Percentiles rank a stretch among this genome's conserved stretches.
These are phyloP conservation scores for Pezicula rhizophila DNA, from an alignment of 2,329 filamentous ascomycete genomes.

Conservation along the genomic window DNA sequence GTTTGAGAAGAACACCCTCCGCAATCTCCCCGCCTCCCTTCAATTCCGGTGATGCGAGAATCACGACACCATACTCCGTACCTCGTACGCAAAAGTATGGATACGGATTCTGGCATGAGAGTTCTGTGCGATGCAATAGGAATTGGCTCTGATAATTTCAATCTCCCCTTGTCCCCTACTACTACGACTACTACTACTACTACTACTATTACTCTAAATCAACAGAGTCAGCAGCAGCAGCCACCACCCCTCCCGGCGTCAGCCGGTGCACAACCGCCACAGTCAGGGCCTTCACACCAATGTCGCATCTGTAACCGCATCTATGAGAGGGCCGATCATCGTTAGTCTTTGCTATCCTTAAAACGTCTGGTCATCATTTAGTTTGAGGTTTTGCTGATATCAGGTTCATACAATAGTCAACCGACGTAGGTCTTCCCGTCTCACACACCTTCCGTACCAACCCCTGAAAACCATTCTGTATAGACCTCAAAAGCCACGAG, in stretches of 20 bases:
- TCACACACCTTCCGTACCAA: background rate
- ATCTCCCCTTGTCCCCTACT: background rate
- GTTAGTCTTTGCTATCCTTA: background rate
- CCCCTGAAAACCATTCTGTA: background rate
- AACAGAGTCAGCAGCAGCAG: background rate
- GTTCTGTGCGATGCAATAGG: conserved; percentile 1
- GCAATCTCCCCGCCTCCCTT: too few relatives aligned
- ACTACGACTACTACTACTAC: background rate
- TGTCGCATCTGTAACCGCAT: conserved; percentile 13
- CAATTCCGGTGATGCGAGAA: too few relatives aligned
- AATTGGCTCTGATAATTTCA: background rate
- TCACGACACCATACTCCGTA: too few relatives aligned
- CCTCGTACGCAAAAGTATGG: background rate
- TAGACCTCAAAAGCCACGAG: conserved; percentile 17
- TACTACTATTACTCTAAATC: background rate
- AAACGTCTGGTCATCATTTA: too few relatives aligned
- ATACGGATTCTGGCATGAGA: background rate
- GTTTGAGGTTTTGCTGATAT: too few relatives aligned
- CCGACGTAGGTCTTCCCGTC: background rate
- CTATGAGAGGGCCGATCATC: conserved; percentile 17
- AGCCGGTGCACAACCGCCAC: background rate
- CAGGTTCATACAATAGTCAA: background rate
- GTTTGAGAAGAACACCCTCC: too few relatives aligned
- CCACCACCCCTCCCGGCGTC: background rate
- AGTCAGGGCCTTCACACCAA: background rate